These are phyloP conservation scores for Neospermospora avenae DNA, from an alignment of 2,329 filamentous ascomycete species.

Conservation along the genomic window DNA sequence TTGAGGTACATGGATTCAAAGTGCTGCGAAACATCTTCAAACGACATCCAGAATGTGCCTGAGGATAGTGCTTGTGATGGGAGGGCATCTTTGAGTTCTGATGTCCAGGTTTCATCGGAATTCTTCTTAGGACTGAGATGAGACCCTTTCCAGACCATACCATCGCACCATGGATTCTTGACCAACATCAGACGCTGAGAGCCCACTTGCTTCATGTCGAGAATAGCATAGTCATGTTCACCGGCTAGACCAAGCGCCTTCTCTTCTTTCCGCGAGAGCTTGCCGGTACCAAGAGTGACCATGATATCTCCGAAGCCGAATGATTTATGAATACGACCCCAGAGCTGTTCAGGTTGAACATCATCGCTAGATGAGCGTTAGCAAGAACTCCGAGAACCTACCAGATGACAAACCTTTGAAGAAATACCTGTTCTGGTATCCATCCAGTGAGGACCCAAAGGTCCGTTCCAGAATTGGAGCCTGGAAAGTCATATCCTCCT, in stretches of 20 bases:
- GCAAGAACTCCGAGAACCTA: not conserved
- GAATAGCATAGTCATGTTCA: conserved; percentile 90
- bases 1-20: conserved; percentile 97
- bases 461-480: conserved; percentile 95
- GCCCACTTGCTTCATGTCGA: conserved; percentile 68
- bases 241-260: conserved; percentile 76
- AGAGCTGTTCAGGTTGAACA: conserved; percentile 70
- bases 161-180: conserved; percentile 95
- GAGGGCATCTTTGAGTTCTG: conserved; percentile 28
- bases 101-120: conserved; percentile 18
- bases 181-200: conserved; percentile 70
- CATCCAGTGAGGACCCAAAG: conserved; percentile 90
- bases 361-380: conserved; percentile 58
- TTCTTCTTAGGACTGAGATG: conserved; percentile 8
- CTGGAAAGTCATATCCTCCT: conserved; percentile 95
- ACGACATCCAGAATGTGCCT: conserved; percentile 91
- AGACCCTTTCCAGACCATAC: conserved; percentile 66
- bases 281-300: conserved; percentile 86
- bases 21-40: conserved; percentile 82
- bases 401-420: conserved; percentile 58
- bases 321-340: conserved; percentile 71
- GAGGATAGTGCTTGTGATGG: conserved; percentile 41
- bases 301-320: conserved; percentile 79
- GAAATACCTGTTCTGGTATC: conserved; percentile 93
- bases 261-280: conserved; percentile 73